Base-by-base conservation (phyloP, 805 yeast species). In the Komagataella ulmi region DNA sequence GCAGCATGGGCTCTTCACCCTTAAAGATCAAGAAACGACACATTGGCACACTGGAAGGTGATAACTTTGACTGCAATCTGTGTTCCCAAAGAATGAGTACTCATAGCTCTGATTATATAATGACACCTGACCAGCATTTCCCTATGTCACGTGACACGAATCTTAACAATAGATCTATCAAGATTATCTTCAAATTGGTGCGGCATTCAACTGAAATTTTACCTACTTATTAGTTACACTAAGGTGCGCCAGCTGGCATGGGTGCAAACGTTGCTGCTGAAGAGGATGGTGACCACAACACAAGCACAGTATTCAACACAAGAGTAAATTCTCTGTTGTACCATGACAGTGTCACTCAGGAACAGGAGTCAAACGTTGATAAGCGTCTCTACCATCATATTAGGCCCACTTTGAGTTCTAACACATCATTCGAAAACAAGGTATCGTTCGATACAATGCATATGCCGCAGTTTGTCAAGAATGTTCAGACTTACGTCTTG, bases 21-120 rank as follows among this genome's bases (percentile, higher is more conserved):
- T 90, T 88, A 69, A 84, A 91, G 17, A 93, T 90, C 65, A 93
- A 74, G 61, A 91, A 91, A 49, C 99, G 75, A 64, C 99, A 91
- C 99, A 91, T 91, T 30, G 14, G 6, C 8, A 30, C 36, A 10
- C 40, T 10, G n/a, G 5, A 10, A 30, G 40, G 14, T 14, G 14
- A 30, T 8, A 30, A 14, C 40, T 30, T 30, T 14, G 10, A 14
- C 12, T 24, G 14, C 14, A 14, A 30, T 30, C 14, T 30, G 12
- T 7, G 40, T 30, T 3, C 12, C 40, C 40, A 30, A 14, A n/a
- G 14, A 30, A 30, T 30, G 40, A 30, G 40, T 10, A 2, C 4
- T 10, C 10, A 12, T 5, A 30, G 40, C 8, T 30, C 40, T 30
- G 40, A 30, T 30, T 10, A 14, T 30, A n/a, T 30, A 8, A 30